Evolutionary conservation across 2,329 filamentous ascomycete species (phyloP).

Genomic region (Penicillium sclerotigenum): DNA sequence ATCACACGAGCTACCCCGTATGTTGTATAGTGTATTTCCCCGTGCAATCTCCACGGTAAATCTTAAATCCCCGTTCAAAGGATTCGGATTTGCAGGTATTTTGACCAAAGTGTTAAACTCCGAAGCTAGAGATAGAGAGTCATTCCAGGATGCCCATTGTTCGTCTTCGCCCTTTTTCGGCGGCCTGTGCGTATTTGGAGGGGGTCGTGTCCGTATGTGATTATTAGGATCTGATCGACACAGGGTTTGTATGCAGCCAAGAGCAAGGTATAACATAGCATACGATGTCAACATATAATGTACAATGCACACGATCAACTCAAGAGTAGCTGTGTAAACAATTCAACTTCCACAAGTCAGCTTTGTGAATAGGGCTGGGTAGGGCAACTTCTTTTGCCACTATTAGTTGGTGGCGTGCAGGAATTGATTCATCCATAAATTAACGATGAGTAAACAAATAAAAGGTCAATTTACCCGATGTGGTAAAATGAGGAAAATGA

Average conservation of each 20-base stretch:
- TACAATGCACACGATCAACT: neutral
- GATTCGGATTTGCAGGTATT: neutral
- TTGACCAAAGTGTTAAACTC: neutral
- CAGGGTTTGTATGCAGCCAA: conserved; percentile 21
- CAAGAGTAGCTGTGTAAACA: neutral
- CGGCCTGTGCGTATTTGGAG: neutral
- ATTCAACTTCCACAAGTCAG: neutral
- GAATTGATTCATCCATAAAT: neutral
- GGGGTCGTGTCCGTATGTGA: neutral
- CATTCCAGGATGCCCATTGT: neutral
- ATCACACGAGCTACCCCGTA: neutral
- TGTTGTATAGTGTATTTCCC: neutral
- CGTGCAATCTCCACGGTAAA: neutral
- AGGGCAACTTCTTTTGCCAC: neutral
- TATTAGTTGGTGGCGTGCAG: neutral
- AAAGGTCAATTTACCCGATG: conserved; percentile 3
- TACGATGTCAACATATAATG: neutral
- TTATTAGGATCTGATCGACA: conserved; percentile 10
- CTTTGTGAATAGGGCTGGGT: neutral
- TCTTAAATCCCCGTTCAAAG: neutral
- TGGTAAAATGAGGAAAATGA: neutral
- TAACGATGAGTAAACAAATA: neutral
- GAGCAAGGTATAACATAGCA: neutral
- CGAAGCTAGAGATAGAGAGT: neutral
- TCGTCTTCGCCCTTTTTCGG: neutral